Conservation (phyloP, 208 protist genomes). For the Porcisia hertigi region DNA sequence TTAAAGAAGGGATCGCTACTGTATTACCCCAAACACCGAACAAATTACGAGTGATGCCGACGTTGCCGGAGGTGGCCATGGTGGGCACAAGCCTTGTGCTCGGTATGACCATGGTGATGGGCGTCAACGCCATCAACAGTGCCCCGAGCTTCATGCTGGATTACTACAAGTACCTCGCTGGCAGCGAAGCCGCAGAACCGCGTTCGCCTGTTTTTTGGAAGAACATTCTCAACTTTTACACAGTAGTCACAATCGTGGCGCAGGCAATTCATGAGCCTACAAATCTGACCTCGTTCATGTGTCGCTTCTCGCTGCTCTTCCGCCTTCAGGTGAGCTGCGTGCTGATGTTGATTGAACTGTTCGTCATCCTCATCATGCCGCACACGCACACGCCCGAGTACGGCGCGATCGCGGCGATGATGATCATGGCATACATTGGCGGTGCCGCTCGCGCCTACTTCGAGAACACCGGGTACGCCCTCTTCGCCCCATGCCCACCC, state of each 20-base stretch:
- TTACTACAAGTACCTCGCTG: constrained; percentile 76
- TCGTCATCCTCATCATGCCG: constrained; percentile 64
- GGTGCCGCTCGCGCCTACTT: constrained; percentile 77
- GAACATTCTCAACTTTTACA: constrained; percentile 82
- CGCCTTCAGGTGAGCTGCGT: constrained; percentile 50
- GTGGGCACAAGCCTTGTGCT: constrained; percentile 76
- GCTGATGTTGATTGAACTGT: constrained; percentile 63
- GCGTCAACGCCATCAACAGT: constrained; percentile 87
- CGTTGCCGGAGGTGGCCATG: constrained; percentile 38
- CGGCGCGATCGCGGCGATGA: constrained; percentile 64
- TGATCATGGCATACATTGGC: constrained; percentile 68
- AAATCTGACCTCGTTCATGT: constrained; percentile 73
- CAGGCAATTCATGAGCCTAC: constrained; percentile 75
- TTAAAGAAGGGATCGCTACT: background rate
- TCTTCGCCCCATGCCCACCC: constrained; percentile 76
- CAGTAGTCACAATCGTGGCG: constrained; percentile 70
- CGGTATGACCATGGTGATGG: constrained; percentile 88
- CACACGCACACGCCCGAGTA: constrained; percentile 38
- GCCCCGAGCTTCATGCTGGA: constrained; percentile 86
- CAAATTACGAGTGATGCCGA: constrained; percentile 6
- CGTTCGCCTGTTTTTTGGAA: constrained; percentile 56
- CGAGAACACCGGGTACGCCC: constrained; percentile 89
- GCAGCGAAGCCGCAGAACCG: constrained; percentile 34
- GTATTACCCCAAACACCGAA: background rate
- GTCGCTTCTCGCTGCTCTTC: constrained; percentile 71